A percentile compares a stretch with the other conserved stretches of the same genome.
phyloP scores from a whole-genome alignment of 345 rosid species.

The Pistacia integerrima region DNA sequence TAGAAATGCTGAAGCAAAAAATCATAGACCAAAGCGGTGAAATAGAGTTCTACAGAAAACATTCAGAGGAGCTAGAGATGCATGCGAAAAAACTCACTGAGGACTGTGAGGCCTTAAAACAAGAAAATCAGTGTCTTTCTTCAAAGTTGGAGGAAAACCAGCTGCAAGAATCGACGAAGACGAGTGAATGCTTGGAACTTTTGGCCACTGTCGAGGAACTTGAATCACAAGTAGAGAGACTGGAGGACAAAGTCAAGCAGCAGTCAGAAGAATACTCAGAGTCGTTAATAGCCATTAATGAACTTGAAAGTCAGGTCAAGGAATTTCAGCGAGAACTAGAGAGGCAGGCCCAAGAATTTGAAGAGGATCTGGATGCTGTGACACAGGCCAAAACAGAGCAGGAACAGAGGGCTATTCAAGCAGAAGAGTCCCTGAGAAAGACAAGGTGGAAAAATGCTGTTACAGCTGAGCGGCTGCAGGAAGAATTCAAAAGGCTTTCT shows the following conservation, averaged over 20 bases:
- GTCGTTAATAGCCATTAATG: conserved; percentile 56
- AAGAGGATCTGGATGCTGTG: conserved; percentile 69
- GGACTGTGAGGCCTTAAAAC: conserved; percentile 65
- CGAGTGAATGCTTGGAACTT: conserved; percentile 38
- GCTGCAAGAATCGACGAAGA: conserved; percentile 47
- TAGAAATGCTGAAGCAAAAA: conserved; percentile 53
- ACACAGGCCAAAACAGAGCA: conserved; percentile 59
- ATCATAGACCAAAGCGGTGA: conserved; percentile 56
- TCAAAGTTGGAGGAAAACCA: conserved; percentile 49
- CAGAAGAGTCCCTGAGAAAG: conserved; percentile 82
- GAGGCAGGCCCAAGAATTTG: conserved; percentile 59
- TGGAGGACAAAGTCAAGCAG: conserved; percentile 69
- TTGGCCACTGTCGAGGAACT: conserved; percentile 46
- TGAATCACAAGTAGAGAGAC: conserved; percentile 52
- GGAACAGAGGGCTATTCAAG: conserved; percentile 85
- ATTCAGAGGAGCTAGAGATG: conserved; percentile 69
- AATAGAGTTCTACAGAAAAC: conserved; percentile 59
- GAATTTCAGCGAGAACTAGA: conserved; percentile 64
- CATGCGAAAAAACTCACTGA: conserved; percentile 65
- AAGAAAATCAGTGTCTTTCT: conserved; percentile 53
- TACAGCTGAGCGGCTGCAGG: conserved; percentile 85
- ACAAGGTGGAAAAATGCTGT: conserved; percentile 76
- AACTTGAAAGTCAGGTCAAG: conserved; percentile 67
- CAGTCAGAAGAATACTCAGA: conserved; percentile 68
- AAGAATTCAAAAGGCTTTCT: conserved; percentile 74